Conservation (phyloP, 306 rosid genomes). For the Calophaca sinica region DNA sequence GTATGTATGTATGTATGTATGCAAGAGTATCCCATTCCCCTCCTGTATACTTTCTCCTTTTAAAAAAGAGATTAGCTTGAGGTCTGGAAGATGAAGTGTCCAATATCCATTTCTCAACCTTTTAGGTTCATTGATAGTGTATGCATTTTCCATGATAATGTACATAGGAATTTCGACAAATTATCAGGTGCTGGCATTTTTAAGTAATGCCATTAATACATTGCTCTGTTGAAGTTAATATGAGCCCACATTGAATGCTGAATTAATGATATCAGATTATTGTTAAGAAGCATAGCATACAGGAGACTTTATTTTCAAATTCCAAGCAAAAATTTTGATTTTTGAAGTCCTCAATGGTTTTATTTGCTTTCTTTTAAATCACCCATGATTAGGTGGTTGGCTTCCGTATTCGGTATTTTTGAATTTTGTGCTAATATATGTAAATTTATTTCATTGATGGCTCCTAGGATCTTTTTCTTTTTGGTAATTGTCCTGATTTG, state of each 20-base stretch:
- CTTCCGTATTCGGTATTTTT: conserved; percentile 13
- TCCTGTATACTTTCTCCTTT: conserved; percentile 1
- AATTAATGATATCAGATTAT: conserved; percentile 1
- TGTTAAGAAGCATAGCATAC: background rate
- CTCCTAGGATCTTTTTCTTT: conserved; percentile 22
- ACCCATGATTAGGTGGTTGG: background rate
- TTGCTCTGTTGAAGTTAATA: background rate
- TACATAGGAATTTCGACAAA: conserved; percentile 9
- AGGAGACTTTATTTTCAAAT: conserved; percentile 7
- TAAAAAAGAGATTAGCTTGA: background rate
- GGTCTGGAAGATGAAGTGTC: background rate
- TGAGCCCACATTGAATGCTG: conserved; percentile 2
- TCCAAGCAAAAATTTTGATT: background rate
- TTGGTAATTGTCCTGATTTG: conserved; percentile 22
- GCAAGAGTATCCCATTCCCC: background rate
- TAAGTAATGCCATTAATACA: conserved; percentile 1
- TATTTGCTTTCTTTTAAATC: conserved; percentile 13
- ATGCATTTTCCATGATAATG: conserved; percentile 4
- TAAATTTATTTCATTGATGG: background rate
- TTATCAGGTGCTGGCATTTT: conserved; percentile 3
- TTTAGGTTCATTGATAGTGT: conserved; percentile 13
- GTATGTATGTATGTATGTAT: no score
- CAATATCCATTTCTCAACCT: conserved; percentile 21
- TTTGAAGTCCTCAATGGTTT: conserved; percentile 14
- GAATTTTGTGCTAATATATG: background rate